Evolutionary conservation across 1,284 basidiomycete species (phyloP).

Genomic region (Phaffia rhodozyma): DNA sequence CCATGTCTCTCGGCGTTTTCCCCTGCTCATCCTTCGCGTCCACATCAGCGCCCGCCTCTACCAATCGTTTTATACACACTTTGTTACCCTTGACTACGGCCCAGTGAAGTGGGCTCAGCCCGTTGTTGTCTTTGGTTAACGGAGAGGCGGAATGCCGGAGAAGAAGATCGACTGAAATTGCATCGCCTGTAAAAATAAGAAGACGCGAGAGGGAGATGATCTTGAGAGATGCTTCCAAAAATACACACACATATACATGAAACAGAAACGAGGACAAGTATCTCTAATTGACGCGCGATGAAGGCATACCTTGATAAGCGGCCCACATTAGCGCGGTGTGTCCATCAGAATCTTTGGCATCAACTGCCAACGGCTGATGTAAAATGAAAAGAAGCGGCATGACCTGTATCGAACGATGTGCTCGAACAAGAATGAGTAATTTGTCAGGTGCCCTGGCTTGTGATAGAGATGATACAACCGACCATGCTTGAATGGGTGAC

Average conservation of each 20-base stretch:
- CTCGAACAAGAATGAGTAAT: too few species aligned
- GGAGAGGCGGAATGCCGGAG: slow-evolving; percentile 76
- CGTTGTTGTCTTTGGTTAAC: slow-evolving; percentile 61
- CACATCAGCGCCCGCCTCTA: slow-evolving; percentile 75
- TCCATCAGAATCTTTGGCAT: slow-evolving; percentile 77
- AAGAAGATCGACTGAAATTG: slow-evolving; percentile 81
- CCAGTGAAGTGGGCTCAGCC: slow-evolving; percentile 91
- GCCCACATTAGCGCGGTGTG: slow-evolving; percentile 99
- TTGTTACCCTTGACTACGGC: slow-evolving; percentile 90
- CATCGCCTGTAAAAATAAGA: slow-evolving; percentile 50
- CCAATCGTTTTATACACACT: slow-evolving; percentile 67
- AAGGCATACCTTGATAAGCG: slow-evolving; percentile 59
- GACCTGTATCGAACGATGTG: not conserved
- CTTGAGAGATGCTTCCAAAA: not conserved
- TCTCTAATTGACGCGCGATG: too few species aligned
- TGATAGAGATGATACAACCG: slow-evolving; percentile 14
- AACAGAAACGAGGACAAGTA: too few species aligned
- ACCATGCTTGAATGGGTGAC: slow-evolving; percentile 82
- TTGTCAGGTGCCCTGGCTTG: too few species aligned
- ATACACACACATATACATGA: too few species aligned
- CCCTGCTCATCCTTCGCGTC: slow-evolving; percentile 69
- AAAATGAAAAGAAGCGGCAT: slow-evolving; percentile 34
- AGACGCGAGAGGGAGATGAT: not conserved
- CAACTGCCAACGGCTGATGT: slow-evolving; percentile 78
- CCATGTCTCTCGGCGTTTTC: slow-evolving; percentile 88